Evolutionary conservation across 73 alveolate genomes (phyloP).

Genomic region (Effrenium voratum): DNA sequence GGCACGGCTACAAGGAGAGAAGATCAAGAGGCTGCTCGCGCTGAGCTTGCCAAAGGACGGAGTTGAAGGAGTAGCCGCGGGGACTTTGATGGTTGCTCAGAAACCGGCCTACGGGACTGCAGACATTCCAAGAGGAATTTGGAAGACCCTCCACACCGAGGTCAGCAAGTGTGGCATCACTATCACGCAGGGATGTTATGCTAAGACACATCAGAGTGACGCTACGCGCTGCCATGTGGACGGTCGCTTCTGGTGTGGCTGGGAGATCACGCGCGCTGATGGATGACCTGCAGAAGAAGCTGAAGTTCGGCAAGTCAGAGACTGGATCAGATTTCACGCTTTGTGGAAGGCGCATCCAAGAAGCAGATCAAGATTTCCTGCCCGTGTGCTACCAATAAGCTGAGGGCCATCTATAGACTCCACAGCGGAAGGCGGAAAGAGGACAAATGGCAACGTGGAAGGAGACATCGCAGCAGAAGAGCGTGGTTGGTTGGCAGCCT

Average conservation of each 20-base stretch:
- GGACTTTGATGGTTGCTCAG: not conserved
- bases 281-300: not conserved
- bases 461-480: not conserved
- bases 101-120: too few species aligned
- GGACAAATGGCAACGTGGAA: not conserved
- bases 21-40: not conserved
- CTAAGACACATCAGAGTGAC: not conserved
- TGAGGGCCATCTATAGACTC: not conserved
- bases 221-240: not conserved
- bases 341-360: not conserved
- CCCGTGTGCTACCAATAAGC: not conserved
- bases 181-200: not conserved
- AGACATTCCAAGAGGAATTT: not conserved
- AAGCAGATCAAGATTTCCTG: not conserved
- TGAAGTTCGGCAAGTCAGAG: not conserved
- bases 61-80: not conserved
- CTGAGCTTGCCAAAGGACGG: not conserved
- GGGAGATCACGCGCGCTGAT: not conserved
- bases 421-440: not conserved
- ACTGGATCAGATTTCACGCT: not conserved
- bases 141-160: not conserved
- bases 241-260: not conserved
- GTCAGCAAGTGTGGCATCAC: not conserved
- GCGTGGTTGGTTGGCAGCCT: not conserved
- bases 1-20: not conserved